Conservation (phyloP, 75 land plant species). For the Chamaecyparis obtusa region DNA sequence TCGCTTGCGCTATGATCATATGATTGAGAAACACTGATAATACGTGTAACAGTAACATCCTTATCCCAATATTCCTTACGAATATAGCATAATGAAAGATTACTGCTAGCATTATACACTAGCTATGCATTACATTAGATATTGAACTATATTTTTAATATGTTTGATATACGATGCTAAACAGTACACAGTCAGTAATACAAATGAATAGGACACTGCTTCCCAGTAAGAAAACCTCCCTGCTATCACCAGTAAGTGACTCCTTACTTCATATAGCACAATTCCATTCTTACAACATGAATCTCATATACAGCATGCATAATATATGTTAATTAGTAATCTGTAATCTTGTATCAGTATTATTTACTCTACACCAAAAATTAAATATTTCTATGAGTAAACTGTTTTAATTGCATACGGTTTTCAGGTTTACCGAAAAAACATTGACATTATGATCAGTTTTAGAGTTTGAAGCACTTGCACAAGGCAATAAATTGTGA, state of each 20-base stretch:
- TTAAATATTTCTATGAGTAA: background rate
- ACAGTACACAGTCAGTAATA: too few species aligned
- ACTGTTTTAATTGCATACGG: background rate
- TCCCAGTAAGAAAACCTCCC: too few species aligned
- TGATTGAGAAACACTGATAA: background rate
- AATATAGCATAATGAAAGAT: too few species aligned
- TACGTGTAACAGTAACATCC: background rate
- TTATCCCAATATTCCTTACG: background rate
- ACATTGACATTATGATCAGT: background rate
- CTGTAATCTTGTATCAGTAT: background rate
- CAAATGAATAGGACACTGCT: too few species aligned
- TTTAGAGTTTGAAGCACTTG: background rate
- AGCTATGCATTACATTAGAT: background rate
- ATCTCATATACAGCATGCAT: background rate
- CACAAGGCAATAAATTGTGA: background rate
- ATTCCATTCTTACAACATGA: too few species aligned
- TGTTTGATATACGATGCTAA: background rate
- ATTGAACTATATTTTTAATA: background rate
- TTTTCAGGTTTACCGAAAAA: background rate
- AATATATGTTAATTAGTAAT: background rate
- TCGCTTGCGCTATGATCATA: background rate
- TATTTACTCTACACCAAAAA: background rate
- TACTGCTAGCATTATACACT: too few species aligned
- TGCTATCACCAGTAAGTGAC: too few species aligned
- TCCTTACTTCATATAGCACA: too few species aligned